Conservation (phyloP, 73 alveolate species). For the Uronychia setigera region DNA sequence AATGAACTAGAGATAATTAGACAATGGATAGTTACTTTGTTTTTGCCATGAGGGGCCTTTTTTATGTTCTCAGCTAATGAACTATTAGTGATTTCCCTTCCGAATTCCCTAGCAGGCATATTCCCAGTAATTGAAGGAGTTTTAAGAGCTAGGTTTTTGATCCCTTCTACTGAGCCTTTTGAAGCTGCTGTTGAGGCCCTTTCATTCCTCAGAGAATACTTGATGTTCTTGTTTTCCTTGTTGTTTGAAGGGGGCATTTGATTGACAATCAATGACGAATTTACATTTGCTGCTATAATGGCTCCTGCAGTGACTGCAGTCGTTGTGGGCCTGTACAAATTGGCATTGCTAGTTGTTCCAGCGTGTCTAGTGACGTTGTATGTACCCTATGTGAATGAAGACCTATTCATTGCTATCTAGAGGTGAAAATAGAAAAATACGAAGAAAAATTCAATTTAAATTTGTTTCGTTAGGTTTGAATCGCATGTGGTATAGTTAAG, state of each 20-base stretch:
- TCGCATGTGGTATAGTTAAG: too few relatives aligned
- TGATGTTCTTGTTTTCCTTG: conserved; percentile 2
- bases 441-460: background rate
- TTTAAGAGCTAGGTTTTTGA: background rate
- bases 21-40: background rate
- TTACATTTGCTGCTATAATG: background rate
- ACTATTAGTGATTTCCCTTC: conserved; percentile 43
- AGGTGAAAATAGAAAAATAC: background rate
- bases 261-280: background rate
- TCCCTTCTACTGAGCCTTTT: background rate
- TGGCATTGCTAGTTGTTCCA: background rate
- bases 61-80: conserved; percentile 1
- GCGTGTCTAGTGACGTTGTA: background rate
- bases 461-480: background rate
- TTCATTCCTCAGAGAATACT: background rate
- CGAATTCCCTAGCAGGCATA: conserved; percentile 52
- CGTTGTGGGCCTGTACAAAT: background rate
- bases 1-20: background rate
- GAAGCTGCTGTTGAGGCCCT: background rate
- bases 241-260: conserved; percentile 4
- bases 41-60: background rate
- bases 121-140: background rate
- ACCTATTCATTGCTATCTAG: background rate
- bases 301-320: background rate
- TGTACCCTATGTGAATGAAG: background rate